These are phyloP conservation scores for Suillus weaverae DNA, from an alignment of 768 basidiomycete genomes.

Conservation along the genomic window DNA sequence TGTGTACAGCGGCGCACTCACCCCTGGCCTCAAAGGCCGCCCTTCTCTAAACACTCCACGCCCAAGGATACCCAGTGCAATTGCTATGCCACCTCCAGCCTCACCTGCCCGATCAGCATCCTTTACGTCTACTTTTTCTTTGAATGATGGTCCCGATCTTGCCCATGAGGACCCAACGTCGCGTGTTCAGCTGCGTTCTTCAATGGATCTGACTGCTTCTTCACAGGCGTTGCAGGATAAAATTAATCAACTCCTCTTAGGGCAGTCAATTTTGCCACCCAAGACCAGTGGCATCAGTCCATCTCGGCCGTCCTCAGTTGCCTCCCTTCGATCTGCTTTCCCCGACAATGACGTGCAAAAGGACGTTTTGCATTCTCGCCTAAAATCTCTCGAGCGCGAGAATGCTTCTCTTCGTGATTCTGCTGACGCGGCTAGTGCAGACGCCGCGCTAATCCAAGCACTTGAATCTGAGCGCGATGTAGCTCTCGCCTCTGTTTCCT, in stretches of 20 bases:
- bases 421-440: constrained; percentile 23
- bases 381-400: constrained; percentile 71
- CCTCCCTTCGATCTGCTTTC: constrained; percentile 43
- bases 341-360: constrained; percentile 16
- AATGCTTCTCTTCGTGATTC: constrained; percentile 55
- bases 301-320: constrained; percentile 18
- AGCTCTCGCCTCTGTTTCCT: constrained; percentile 37
- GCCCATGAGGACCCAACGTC: constrained; percentile 13
- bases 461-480: constrained; percentile 48
- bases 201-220: constrained; percentile 40
- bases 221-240: constrained; percentile 48
- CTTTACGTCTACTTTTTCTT: constrained; percentile 38
- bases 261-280: constrained; percentile 19
- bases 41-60: constrained; percentile 52
- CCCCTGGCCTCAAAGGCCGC: constrained; percentile 31
- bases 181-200: constrained; percentile 19
- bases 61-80: constrained; percentile 65
- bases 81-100: constrained; percentile 80
- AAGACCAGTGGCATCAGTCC: constrained; percentile 15
- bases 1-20: constrained; percentile 15
- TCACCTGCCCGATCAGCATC: constrained; percentile 49
- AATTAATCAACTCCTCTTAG: constrained; percentile 44
- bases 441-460: constrained; percentile 24
- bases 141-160: constrained; percentile 31
- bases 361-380: constrained; percentile 30